Percentiles rank a stretch among this genome's conserved stretches.
These are phyloP conservation scores for Aspergillus neotritici DNA, from an alignment of 2,329 filamentous ascomycete genomes.

Conservation along the genomic window DNA sequence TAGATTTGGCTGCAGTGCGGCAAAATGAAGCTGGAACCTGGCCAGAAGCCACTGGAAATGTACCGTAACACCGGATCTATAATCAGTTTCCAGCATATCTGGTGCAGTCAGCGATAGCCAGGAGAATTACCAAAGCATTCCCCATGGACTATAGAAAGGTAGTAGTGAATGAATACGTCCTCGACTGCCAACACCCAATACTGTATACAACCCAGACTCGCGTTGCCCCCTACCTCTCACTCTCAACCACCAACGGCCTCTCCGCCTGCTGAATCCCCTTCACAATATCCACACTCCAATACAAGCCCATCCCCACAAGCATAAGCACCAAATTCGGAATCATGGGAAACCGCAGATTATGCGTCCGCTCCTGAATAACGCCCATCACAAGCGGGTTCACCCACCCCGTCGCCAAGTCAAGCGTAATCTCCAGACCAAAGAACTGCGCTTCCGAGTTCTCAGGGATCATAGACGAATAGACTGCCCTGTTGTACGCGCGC, in stretches of 20 bases:
- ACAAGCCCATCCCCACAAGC: slow-evolving; percentile 5
- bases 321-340: slow-evolving; percentile 12
- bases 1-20: too few species aligned
- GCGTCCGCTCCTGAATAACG: slow-evolving; percentile 10
- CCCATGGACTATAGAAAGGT: too few species aligned
- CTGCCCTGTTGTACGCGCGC: slow-evolving; percentile 8
- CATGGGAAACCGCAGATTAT: slow-evolving; percentile 12
- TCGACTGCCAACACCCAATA: too few species aligned
- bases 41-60: too few species aligned
- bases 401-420: slow-evolving; percentile 12
- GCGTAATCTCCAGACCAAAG: slow-evolving; percentile 9
- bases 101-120: too few species aligned
- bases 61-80: too few species aligned
- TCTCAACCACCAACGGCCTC: slow-evolving; percentile 5
- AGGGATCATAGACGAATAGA: slow-evolving; percentile 9
- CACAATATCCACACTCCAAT: slow-evolving; percentile 7
- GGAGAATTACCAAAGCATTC: too few species aligned
- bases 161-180: too few species aligned
- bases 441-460: slow-evolving; percentile 9
- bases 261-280: slow-evolving; percentile 11
- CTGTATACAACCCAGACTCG: too few species aligned
- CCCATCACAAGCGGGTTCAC: slow-evolving; percentile 11
- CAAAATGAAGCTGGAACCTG: too few species aligned
- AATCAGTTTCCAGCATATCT: too few species aligned
- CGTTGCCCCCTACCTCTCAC: too few species aligned